Base-by-base conservation (phyloP, 257 asterid species). In the Echites panduratus region DNA sequence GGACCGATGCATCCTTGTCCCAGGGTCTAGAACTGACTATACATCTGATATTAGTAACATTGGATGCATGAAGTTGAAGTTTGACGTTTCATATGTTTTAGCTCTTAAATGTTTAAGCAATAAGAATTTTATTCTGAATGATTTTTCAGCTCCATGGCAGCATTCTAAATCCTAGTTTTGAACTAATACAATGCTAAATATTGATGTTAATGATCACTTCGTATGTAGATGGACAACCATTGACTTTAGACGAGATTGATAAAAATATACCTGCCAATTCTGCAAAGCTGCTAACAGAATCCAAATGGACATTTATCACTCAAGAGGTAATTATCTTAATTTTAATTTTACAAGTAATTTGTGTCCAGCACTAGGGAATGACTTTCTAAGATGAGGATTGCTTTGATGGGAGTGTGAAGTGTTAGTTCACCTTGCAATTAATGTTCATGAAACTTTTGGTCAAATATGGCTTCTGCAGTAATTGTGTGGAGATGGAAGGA, bases 281-380 rank as follows among this genome's bases (percentile, higher is more conserved):
- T 45, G 85, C 84, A 45, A 72, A 87, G 49, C 78, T 82, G 71
- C 81, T 89, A 63, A 75, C 64, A 61, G 78, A 75, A 79, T 85
- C 90, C 49, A 88, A 85, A 79, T 89, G 97, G 97, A 88, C 94
- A 43, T 94, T 91, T 72, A 86, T 91, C 32, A 91, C 97, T 62
- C 89, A 77, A 75, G 97, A 88, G 96, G 98, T 93, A 72, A 77
- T 76, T 65, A 58, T 66, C 47, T 65, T 78, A 27, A 22, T 4
- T 27, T 26, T 57, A 40, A 9, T 45, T 13, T 13, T 26, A 24
- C 43, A 40, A 54, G 17, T 69, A 50, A 29, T 52, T 19, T 35
- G 38, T 57, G 20, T 54, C 57, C 53, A 13, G 19, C 59, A 59
- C 54, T 67, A n/a, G 24, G 26, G 22, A 50, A 52, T 19, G 19